Evolutionary conservation across 2,329 filamentous ascomycete species (phyloP).

Genomic region (Apiospora saccharicola): DNA sequence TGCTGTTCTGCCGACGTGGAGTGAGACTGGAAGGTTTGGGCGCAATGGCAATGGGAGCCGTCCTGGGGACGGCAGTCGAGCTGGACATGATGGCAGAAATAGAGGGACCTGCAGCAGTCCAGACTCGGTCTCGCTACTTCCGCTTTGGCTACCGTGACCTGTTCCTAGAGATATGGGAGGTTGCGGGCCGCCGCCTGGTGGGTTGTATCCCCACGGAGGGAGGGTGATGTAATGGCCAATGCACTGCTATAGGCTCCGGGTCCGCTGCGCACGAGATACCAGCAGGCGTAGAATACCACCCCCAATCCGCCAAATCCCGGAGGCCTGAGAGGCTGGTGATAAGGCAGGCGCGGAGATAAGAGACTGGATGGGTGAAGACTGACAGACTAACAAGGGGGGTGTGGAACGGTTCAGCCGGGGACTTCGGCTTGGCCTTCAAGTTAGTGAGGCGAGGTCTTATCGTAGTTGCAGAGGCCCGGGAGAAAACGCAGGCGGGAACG

Average conservation of each 20-base stretch:
- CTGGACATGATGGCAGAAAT: conserved; percentile 57
- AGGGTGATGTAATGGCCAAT: conserved; percentile 19
- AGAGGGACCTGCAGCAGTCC: conserved; percentile 31
- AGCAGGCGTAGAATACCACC: conserved; percentile 5
- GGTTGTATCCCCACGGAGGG: conserved; percentile 22
- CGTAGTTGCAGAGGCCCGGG: neutral
- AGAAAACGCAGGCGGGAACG: neutral
- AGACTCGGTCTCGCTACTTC: conserved; percentile 14
- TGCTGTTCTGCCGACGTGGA: conserved; percentile 56
- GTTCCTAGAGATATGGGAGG: conserved; percentile 11
- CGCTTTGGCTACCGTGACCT: conserved; percentile 3
- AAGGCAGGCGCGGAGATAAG: conserved; percentile 20
- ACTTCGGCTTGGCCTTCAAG: conserved; percentile 3
- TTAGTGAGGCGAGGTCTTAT: conserved; percentile 3
- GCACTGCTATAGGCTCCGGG: neutral
- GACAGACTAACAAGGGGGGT: neutral
- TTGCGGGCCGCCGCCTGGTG: conserved; percentile 18
- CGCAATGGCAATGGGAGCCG: conserved; percentile 71
- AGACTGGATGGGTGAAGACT: neutral
- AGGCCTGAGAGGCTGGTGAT: conserved; percentile 3
- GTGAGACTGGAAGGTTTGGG: conserved; percentile 61
- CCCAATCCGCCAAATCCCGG: conserved; percentile 4
- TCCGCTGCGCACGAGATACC: conserved; percentile 14
- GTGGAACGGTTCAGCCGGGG: neutral
- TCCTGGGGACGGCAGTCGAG: conserved; percentile 62